Base-by-base conservation (phyloP, 768 basidiomycete genomes). In the Pleurotus eryngii region DNA sequence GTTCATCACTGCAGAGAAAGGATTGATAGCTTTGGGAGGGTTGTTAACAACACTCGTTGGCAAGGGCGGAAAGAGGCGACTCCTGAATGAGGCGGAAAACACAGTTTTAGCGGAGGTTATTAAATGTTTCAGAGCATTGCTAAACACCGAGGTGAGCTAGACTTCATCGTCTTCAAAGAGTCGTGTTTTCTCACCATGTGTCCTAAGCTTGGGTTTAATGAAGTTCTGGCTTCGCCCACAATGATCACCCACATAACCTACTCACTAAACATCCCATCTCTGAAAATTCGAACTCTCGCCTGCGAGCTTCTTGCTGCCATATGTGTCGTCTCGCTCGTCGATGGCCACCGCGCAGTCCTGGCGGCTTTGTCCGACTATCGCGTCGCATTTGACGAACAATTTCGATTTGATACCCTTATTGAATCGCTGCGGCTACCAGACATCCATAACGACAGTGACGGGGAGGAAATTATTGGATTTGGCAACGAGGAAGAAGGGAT, bases 291-390 rank as follows among this genome's bases (percentile, higher is more conserved):
- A 57, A 79, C 83, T 0, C 75, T 90, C 20, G 78, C 82, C 0
- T 84, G 87, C 3, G 92, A 95, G 62, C 76, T 95, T 24, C 79
- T 98, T 8, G 90, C 92, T 1, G 95, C 89, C 0, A 82, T 95
- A 42, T 92, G 91, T 66, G 77, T 92, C 18, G 74, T 96, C 18
- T 87, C 89, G 1, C 70, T 81, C 4, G 72, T 74, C 5, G 85
- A 89, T 37, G 93, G 92, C 0, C 86, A 90, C 65, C 84, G 80
- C 59, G 78, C 83, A 2, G 88, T 95, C 6, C 75, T 95, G 11
- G 77, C 85, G 0, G 91, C 91, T 0, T 68, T 95, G 59, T 90
- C 92, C 0, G 94, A 96, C 64, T 92, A 87, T 59, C 81, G 86
- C 12, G 68, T 92, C 49, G 79, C 79, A 35, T 85, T 77, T 61